A percentile compares a stretch with the other conserved stretches of the same genome.
These are phyloP conservation scores for Simplicillium aogashimaense DNA, from an alignment of 2,329 filamentous ascomycete species.

Conservation along the genomic window DNA sequence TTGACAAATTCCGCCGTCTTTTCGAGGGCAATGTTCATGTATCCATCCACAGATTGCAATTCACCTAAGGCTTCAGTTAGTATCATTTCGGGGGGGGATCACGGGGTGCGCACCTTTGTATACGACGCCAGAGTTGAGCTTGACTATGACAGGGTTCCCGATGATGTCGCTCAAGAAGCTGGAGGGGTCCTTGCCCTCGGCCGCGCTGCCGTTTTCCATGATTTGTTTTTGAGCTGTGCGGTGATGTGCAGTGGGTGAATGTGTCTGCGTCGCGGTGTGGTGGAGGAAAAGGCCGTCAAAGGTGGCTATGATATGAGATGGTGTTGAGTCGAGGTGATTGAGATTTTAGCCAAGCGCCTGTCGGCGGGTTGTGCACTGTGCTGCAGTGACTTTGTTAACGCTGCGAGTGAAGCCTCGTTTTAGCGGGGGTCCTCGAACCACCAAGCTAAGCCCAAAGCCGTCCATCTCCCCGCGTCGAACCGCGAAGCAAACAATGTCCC, in stretches of 20 bases:
- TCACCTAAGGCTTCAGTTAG: conserved; percentile 51
- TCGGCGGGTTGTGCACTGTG: background rate
- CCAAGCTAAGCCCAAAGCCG: no score
- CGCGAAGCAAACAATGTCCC: no score
- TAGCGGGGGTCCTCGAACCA: no score
- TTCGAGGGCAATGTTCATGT: conserved; percentile 99
- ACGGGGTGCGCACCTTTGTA: conserved; percentile 66
- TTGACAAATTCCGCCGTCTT: conserved; percentile 90
- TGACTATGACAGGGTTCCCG: conserved; percentile 86
- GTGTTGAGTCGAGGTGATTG: background rate
- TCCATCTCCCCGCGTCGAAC: no score
- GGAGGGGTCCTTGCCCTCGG: conserved; percentile 83
- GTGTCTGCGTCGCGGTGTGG: conserved; percentile 2
- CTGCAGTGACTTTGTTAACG: background rate
- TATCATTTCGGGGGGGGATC: background rate
- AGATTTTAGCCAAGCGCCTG: conserved; percentile 2
- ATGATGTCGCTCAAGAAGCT: conserved; percentile 92
- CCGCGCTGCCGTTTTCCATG: conserved; percentile 67
- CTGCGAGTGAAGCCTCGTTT: no score
- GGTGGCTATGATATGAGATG: background rate
- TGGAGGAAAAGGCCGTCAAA: background rate
- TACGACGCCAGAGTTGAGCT: conserved; percentile 95
- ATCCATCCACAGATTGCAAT: conserved; percentile 92
- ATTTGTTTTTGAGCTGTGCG: conserved; percentile 6
- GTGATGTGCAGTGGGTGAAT: background rate